phyloP scores from a whole-genome alignment of 345 rosid genomes.

The Adansonia digitata region DNA sequence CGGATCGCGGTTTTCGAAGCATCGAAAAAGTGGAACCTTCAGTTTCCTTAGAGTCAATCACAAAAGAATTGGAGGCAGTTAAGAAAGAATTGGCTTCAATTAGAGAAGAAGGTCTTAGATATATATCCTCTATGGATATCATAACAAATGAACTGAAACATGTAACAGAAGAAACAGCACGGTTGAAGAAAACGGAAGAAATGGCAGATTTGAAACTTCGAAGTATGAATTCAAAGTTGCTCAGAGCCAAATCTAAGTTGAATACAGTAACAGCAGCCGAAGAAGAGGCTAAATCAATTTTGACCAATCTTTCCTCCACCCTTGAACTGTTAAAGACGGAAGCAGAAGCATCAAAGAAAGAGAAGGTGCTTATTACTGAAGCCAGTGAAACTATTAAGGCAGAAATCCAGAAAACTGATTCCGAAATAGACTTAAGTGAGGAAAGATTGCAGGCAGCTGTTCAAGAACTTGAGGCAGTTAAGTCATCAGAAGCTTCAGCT shows the following conservation, averaged over 20 bases:
- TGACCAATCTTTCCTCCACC: slow-evolving; percentile 41
- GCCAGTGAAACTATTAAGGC: slow-evolving; percentile 46
- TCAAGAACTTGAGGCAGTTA: slow-evolving; percentile 57
- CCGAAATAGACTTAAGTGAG: slow-evolving; percentile 45
- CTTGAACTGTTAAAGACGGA: slow-evolving; percentile 57
- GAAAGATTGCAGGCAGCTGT: slow-evolving; percentile 49
- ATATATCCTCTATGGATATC: slow-evolving; percentile 59
- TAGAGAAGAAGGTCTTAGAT: slow-evolving; percentile 48
- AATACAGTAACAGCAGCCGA: slow-evolving; percentile 49
- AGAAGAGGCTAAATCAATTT: slow-evolving; percentile 48
- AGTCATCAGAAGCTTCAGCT: slow-evolving; percentile 51
- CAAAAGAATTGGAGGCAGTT: slow-evolving; percentile 51
- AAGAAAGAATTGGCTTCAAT: slow-evolving; percentile 52
- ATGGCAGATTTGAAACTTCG: slow-evolving; percentile 43
- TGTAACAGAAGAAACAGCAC: slow-evolving; percentile 42
- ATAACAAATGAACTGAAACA: slow-evolving; percentile 56
- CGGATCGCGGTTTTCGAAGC: slow-evolving; percentile 11
- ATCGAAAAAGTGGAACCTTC: slow-evolving; percentile 21
- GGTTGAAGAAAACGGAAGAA: slow-evolving; percentile 38
- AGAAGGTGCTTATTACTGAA: slow-evolving; percentile 36
- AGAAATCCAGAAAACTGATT: slow-evolving; percentile 45
- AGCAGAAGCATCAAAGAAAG: slow-evolving; percentile 52
- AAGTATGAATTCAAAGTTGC: slow-evolving; percentile 64
- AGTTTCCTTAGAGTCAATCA: slow-evolving; percentile 35
- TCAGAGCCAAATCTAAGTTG: slow-evolving; percentile 53